Conservation (phyloP, 352 stramenopile genomes). For the Aphanomyces astaci region DNA sequence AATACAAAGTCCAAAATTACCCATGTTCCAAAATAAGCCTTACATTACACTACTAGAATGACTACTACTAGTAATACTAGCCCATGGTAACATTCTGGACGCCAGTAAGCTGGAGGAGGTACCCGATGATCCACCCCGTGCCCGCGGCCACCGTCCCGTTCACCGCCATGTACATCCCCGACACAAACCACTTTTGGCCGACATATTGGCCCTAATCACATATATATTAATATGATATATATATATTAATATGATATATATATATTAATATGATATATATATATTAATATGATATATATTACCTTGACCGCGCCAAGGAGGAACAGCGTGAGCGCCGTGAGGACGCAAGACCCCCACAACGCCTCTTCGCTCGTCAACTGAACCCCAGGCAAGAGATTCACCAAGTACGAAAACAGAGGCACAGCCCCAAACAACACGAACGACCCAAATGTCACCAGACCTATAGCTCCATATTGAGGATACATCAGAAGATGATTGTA, state of each 20-base stretch:
- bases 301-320: slow-evolving; percentile 89
- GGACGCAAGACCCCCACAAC: slow-evolving; percentile 89
- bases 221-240: no score
- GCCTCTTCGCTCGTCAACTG: slow-evolving; percentile 47
- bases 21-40: no score
- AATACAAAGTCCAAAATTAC: no score
- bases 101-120: slow-evolving; percentile 68
- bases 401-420: slow-evolving; percentile 90
- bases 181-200: slow-evolving; percentile 62
- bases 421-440: slow-evolving; percentile 90
- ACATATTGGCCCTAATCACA: slow-evolving; percentile 47
- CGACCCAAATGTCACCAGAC: slow-evolving; percentile 84
- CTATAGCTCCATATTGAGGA: no score
- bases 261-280: no score
- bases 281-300: neutral
- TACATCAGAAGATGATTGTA: no score
- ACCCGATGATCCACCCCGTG: slow-evolving; percentile 77
- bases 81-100: slow-evolving; percentile 41
- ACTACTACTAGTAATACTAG: no score
- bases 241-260: no score
- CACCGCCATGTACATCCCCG: slow-evolving; percentile 62
- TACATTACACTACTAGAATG: no score
- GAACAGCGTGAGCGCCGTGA: slow-evolving; percentile 92
- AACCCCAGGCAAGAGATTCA: slow-evolving; percentile 71
- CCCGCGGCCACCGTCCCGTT: slow-evolving; percentile 64